A percentile compares a stretch with the other conserved stretches of the same genome.
Evolutionary conservation across 768 basidiomycete genomes (phyloP).

Genomic region (Naganishia kalamii): DNA sequence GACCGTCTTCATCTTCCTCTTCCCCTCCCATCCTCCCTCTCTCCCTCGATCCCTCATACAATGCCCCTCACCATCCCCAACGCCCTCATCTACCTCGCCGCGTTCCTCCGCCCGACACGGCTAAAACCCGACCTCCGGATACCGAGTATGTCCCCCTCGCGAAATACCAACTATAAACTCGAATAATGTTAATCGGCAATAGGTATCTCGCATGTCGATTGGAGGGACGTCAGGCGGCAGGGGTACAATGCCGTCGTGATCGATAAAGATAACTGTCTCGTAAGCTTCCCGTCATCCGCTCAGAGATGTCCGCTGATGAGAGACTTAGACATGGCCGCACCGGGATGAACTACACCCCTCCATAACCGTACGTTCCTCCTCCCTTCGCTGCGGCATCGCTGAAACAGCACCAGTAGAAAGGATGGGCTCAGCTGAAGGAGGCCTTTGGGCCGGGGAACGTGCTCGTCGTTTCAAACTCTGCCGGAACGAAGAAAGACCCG

Average conservation of each 20-base stretch:
- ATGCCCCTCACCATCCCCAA: slow-evolving; percentile 28
- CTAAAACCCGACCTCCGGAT: slow-evolving; percentile 36
- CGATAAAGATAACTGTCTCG: slow-evolving; percentile 97
- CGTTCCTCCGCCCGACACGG: slow-evolving; percentile 30
- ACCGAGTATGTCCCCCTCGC: slow-evolving; percentile 29
- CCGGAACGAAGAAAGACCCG: slow-evolving; percentile 65
- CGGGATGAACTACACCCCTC: slow-evolving; percentile 70
- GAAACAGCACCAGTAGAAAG: slow-evolving; percentile 50
- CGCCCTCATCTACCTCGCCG: slow-evolving; percentile 31
- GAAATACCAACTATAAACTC: background rate
- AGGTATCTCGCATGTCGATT: slow-evolving; percentile 35
- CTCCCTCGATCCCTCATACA: background rate
- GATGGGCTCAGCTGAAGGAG: slow-evolving; percentile 67
- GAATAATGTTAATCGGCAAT: background rate
- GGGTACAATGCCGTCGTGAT: slow-evolving; percentile 88
- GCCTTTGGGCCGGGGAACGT: slow-evolving; percentile 73
- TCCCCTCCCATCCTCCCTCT: too few relatives aligned
- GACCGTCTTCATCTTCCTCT: too few relatives aligned
- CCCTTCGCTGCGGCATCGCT: background rate
- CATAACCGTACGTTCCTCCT: slow-evolving; percentile 44
- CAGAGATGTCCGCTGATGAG: background rate
- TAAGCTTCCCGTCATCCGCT: slow-evolving; percentile 47
- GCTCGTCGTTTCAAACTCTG: slow-evolving; percentile 89
- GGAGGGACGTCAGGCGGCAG: slow-evolving; percentile 54
- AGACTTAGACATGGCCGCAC: slow-evolving; percentile 67